phyloP scores from a whole-genome alignment of 768 basidiomycete species.

The Tricholoma saponaceum region DNA sequence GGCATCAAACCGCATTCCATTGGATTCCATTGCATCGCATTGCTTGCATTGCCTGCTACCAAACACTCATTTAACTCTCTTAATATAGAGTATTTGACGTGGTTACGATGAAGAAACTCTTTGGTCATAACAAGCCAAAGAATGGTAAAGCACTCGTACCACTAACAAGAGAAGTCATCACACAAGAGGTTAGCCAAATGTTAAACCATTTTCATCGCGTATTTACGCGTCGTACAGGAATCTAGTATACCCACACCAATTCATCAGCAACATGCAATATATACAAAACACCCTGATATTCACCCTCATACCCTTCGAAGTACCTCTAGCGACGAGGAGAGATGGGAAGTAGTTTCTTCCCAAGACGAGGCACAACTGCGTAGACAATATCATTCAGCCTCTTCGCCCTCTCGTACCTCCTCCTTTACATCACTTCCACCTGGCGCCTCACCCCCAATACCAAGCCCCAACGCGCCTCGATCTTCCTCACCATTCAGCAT shows the following conservation, averaged over 20 bases:
- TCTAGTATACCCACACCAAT: constrained; percentile 27
- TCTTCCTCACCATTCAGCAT: constrained; percentile 46
- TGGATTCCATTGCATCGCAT: too few relatives aligned
- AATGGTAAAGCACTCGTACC: constrained; percentile 25
- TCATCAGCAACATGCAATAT: constrained; percentile 23
- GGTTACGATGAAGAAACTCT: constrained; percentile 66
- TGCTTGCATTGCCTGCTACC: too few relatives aligned
- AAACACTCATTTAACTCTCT: too few relatives aligned
- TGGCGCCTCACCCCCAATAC: constrained; percentile 36
- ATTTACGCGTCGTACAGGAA: not conserved
- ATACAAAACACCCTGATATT: constrained; percentile 5
- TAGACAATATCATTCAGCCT: constrained; percentile 20
- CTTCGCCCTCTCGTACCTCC: constrained; percentile 44
- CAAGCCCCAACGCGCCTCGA: constrained; percentile 33
- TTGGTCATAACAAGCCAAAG: constrained; percentile 45
- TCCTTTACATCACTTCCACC: constrained; percentile 48
- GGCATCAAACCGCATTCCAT: too few relatives aligned
- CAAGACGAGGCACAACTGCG: constrained; percentile 23
- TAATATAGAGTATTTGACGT: too few relatives aligned
- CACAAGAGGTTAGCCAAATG: constrained; percentile 23
- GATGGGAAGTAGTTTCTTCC: constrained; percentile 40
- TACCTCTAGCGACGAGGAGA: constrained; percentile 34
- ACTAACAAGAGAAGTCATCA: too few relatives aligned
- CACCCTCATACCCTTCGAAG: constrained; percentile 15
- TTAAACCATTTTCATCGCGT: not conserved